Percentiles rank a stretch among this genome's conserved stretches.
phyloP scores from a whole-genome alignment of 768 basidiomycete species.

The Lactarius tabidus region DNA sequence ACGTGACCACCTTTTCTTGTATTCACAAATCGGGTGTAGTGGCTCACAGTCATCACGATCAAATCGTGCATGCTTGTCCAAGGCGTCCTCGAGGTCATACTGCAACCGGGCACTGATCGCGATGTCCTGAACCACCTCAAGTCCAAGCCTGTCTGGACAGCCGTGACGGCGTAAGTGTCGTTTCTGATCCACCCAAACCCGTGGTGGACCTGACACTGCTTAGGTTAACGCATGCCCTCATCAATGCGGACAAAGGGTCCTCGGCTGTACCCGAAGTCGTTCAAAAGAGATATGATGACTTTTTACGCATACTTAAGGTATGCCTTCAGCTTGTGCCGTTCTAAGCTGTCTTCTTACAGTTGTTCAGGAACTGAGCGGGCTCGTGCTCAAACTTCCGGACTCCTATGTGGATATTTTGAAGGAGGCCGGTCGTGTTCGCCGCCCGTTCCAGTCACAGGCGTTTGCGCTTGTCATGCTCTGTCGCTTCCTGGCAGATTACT shows the following conservation, averaged over 20 bases:
- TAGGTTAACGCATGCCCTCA: conserved; percentile 10
- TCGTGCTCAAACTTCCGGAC: neutral
- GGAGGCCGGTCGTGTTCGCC: conserved; percentile 16
- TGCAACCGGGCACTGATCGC: neutral
- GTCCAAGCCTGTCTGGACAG: conserved; percentile 17
- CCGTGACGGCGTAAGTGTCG: conserved; percentile 1
- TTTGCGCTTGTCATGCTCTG: conserved; percentile 21
- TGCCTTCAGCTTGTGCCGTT: neutral
- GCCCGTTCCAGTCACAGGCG: conserved; percentile 20
- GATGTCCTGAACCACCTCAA: conserved; percentile 11
- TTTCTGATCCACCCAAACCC: neutral
- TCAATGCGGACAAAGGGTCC: neutral
- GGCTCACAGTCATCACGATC: conserved; percentile 12
- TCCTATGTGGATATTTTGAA: conserved; percentile 14
- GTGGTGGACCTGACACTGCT: neutral
- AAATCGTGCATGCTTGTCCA: conserved; percentile 20
- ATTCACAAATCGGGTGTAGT: conserved; percentile 9
- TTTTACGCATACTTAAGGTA: conserved; percentile 7
- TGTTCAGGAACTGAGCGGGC: neutral
- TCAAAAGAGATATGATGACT: conserved; percentile 1
- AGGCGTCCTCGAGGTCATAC: conserved; percentile 15
- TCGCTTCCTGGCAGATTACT: conserved; percentile 13
- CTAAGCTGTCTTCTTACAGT: neutral
- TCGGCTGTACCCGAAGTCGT: neutral
- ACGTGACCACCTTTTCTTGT: neutral